These are phyloP conservation scores for Penicillium sp. DNA, from an alignment of 2,329 filamentous ascomycete genomes.

Conservation along the genomic window DNA sequence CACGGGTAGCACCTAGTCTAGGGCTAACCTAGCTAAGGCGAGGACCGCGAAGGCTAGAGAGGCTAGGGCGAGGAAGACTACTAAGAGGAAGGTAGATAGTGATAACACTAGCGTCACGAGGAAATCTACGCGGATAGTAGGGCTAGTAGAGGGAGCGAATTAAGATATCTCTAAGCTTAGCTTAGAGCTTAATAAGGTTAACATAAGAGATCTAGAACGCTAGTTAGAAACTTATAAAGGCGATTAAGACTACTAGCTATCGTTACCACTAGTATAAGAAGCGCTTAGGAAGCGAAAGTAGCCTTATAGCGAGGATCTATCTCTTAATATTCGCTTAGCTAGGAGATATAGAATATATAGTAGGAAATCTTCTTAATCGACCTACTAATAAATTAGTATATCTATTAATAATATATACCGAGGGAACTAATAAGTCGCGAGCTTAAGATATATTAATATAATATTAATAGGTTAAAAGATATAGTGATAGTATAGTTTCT, in stretches of 20 bases:
- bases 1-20: not conserved
- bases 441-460: not conserved
- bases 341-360: too few species aligned
- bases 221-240: not conserved
- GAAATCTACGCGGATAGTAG: not conserved
- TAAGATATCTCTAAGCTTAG: not conserved
- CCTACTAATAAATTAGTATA: not conserved
- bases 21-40: not conserved
- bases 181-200: not conserved
- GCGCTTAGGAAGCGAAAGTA: too few species aligned
- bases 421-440: too few species aligned
- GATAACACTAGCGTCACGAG: not conserved
- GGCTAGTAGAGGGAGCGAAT: not conserved
- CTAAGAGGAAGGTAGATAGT: not conserved
- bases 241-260: not conserved
- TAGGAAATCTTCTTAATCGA: not conserved
- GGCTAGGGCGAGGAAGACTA: not conserved
- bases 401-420: not conserved
- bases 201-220: not conserved
- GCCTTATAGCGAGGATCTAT: not conserved
- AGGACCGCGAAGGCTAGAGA: not conserved
- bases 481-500: constrained; percentile 7
- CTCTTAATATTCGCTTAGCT: not conserved
- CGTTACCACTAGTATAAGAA: not conserved
- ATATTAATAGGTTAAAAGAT: not conserved